These are phyloP conservation scores for Gastrolobium bilobum DNA, from an alignment of 306 rosid species.

Conservation along the genomic window DNA sequence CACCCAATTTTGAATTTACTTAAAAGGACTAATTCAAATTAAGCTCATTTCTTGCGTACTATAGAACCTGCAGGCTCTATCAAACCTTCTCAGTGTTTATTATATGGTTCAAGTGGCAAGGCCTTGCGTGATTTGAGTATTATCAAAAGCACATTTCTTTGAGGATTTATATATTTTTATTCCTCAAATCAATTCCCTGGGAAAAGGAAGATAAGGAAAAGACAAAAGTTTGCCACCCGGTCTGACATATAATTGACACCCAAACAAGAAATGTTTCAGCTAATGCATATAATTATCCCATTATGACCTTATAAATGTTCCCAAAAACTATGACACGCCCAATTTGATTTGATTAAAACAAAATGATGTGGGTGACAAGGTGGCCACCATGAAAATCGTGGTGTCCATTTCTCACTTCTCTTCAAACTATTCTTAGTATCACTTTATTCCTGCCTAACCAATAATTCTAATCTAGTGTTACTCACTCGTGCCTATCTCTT, in stretches of 20 bases:
- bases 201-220: constrained; percentile 16
- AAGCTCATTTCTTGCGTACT: neutral
- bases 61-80: constrained; percentile 8
- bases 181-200: constrained; percentile 10
- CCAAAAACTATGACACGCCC: constrained; percentile 57
- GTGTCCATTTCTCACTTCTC: constrained; percentile 59
- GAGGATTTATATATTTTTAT: neutral
- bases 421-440: neutral
- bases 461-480: constrained; percentile 63
- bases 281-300: constrained; percentile 54
- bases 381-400: constrained; percentile 65
- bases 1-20: neutral
- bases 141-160: neutral
- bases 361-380: constrained; percentile 64
- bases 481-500: constrained; percentile 40
- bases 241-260: constrained; percentile 48
- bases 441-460: constrained; percentile 55
- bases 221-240: constrained; percentile 50
- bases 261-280: constrained; percentile 40
- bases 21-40: neutral
- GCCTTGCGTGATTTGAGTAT: constrained; percentile 4
- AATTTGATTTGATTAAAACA: constrained; percentile 64
- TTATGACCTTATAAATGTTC: constrained; percentile 56
- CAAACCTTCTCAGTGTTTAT: neutral
- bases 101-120: neutral